Conservation (phyloP, 495 filamentous ascomycete species). For the Penicilliopsis zonata region DNA sequence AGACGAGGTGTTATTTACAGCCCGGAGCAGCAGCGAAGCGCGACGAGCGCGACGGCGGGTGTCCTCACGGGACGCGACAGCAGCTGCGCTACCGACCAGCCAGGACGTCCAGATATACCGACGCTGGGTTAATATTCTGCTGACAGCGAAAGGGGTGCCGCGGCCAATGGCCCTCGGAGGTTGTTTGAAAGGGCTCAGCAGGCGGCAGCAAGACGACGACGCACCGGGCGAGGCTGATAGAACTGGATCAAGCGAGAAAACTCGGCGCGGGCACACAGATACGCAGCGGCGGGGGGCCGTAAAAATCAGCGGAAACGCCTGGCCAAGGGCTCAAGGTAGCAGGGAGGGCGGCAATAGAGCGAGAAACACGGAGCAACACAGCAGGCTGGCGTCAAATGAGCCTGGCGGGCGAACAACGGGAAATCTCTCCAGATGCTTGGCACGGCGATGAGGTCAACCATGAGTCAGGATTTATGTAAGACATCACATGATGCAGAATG, state of each 20-base stretch:
- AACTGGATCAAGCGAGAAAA: conserved; percentile 3
- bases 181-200: neutral
- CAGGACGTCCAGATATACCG: too few relatives aligned
- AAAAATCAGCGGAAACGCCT: conserved; percentile 8
- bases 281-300: neutral
- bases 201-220: neutral
- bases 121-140: too few relatives aligned
- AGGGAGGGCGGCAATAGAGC: too few relatives aligned
- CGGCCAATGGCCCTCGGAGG: conserved; percentile 2
- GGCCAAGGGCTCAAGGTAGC: conserved; percentile 5
- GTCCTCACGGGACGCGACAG: too few relatives aligned
- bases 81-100: too few relatives aligned
- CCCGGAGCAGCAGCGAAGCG: conserved; percentile 3
- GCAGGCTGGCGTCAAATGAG: neutral
- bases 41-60: conserved; percentile 9
- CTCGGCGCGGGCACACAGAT: neutral
- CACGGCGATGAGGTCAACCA: conserved; percentile 13
- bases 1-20: conserved; percentile 2
- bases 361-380: too few relatives aligned
- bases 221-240: conserved; percentile 2
- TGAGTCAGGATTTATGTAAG: too few relatives aligned
- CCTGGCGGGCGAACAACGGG: neutral
- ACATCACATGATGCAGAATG: too few relatives aligned
- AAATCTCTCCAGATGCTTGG: conserved; percentile 5
- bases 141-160: neutral